Evolutionary conservation across 2,329 filamentous ascomycete species (phyloP), one percentile per base, ranked within the genome.

Genomic region (Colletotrichum incanum): DNA sequence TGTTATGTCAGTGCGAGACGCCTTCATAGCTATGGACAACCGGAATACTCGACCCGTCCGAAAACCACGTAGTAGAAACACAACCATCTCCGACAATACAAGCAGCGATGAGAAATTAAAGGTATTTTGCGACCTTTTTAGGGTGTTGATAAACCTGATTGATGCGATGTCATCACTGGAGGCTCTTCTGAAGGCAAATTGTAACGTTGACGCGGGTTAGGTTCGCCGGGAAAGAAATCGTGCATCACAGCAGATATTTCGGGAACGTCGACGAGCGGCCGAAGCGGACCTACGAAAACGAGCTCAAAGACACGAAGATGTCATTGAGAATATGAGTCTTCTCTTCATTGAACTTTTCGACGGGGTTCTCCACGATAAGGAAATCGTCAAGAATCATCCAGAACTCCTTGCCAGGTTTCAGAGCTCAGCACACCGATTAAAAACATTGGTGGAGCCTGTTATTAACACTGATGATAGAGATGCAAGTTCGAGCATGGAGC

Each of bases 271-370:
- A 39, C 54, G 37, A 39, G 54, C 54, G 12, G 54, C 31, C 16
- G 54, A 56, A 16, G 34, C 23, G 9, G 6, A 1, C 34, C 54
- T n/a, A 12, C 34, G 37, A 31, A 3, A 56, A 28, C 54, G 54
- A 23, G 37, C 37, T 20, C 31, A 56, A 31, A 37, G 54, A 23
- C 20, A 39, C 11, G 54, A 56, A 20, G n/a, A 16, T 7, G 54
- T 56, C 4, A 23, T 56, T 20, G 54, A 56, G 54, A 39, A 39
- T 31, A 56, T 56, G 54, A 56, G 31, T 16, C 9, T 56, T 7
- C 54, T 56, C 34, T 56, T 56, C 34, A 56, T 56, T 23, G 54
- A 56, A 16, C 54, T 56, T 7, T 56, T 56, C 11, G 54, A 56
- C 54, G 20, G 39, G 18, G 34, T 56, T 31, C 34, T 56, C 11